Conservation (phyloP, 352 stramenopile genomes). For the Globisporangium barbulae region DNA sequence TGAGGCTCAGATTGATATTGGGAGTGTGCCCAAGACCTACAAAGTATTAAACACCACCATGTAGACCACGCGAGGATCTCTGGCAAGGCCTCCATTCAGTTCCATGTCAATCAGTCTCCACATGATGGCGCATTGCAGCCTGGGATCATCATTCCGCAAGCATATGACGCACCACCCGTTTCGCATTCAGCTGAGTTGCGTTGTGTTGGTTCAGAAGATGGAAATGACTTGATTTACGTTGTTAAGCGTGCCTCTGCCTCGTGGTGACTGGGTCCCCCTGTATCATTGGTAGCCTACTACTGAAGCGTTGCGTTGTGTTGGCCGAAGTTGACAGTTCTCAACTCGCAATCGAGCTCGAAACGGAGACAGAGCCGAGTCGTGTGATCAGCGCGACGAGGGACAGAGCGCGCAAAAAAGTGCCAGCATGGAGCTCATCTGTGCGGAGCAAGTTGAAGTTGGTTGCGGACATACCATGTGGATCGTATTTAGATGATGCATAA, state of each 20-base stretch:
- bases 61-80: too few species aligned
- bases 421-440: not conserved
- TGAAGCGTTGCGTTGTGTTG: not conserved
- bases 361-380: constrained; percentile 1
- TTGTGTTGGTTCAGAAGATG: too few species aligned
- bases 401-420: not conserved
- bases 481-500: not conserved
- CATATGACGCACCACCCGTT: not conserved
- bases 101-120: too few species aligned
- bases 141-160: not conserved
- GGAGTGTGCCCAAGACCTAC: too few species aligned
- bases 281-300: too few species aligned
- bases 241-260: too few species aligned
- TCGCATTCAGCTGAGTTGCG: too few species aligned
- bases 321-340: not conserved
- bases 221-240: too few species aligned
- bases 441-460: not conserved
- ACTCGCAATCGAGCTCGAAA: not conserved
- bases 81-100: too few species aligned
- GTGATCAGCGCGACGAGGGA: not conserved
- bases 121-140: not conserved
- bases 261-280: too few species aligned
- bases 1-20: too few species aligned
- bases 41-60: too few species aligned
- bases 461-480: not conserved